Evolutionary conservation across 2,329 filamentous ascomycete species (phyloP).

Genomic region (Aspergillus sp.): DNA sequence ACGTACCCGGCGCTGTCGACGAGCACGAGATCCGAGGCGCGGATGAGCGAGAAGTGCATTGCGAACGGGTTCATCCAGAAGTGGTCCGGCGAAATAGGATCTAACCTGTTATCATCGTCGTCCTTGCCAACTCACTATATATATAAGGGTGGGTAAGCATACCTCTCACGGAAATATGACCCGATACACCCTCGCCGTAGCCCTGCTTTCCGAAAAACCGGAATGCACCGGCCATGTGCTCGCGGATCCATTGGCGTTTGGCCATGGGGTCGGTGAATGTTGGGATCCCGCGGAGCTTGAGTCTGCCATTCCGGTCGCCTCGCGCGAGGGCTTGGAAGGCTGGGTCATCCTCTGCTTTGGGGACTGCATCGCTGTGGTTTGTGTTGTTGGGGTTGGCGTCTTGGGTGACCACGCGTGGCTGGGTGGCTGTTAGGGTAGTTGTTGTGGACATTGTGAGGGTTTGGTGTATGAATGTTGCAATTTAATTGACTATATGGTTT

Average conservation of each 20-base stretch:
- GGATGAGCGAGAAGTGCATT: conserved; percentile 43
- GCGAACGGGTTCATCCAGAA: conserved; percentile 44
- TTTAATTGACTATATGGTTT: too few species aligned
- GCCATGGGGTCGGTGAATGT: conserved; percentile 43
- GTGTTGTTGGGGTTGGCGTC: too few species aligned
- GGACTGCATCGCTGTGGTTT: too few species aligned
- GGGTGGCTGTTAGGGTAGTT: too few species aligned
- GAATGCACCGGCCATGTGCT: conserved; percentile 46
- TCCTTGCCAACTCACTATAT: too few species aligned
- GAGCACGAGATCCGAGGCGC: conserved; percentile 43
- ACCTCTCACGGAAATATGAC: conserved; percentile 44
- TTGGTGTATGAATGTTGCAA: too few species aligned
- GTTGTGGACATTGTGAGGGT: too few species aligned
- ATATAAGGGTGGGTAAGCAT: too few species aligned
- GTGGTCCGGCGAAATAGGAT: conserved; percentile 38
- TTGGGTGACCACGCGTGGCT: too few species aligned
- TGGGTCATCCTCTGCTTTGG: too few species aligned
- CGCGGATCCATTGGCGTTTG: conserved; percentile 55
- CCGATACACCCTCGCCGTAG: conserved; percentile 42
- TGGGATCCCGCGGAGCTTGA: conserved; percentile 40
- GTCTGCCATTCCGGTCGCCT: conserved; percentile 33
- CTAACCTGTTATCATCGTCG: too few species aligned
- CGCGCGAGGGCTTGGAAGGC: conserved; percentile 36
- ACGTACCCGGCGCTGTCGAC: conserved; percentile 42
- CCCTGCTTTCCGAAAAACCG: conserved; percentile 43